Conservation (phyloP, 306 rosid genomes). For the Parietaria judaica region DNA sequence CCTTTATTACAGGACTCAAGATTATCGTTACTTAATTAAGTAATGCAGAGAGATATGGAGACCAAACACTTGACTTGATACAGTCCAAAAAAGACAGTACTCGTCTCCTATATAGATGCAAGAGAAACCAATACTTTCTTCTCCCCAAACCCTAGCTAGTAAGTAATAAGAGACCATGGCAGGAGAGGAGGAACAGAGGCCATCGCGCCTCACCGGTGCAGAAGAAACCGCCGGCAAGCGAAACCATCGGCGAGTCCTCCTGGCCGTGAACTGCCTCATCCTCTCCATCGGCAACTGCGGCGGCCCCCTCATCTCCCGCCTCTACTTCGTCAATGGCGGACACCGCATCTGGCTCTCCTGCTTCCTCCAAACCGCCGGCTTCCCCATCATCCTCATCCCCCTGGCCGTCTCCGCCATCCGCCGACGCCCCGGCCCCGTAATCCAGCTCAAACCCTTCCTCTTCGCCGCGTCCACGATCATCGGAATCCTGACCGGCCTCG, state of each 20-base stretch:
- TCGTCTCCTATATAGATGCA: too few relatives aligned
- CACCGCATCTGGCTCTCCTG: slow-evolving; percentile 58
- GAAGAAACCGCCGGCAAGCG: slow-evolving; percentile 4
- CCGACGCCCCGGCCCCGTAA: slow-evolving; percentile 27
- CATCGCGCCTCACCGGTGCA: slow-evolving; percentile 9
- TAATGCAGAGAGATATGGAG: too few relatives aligned
- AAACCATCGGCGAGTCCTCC: slow-evolving; percentile 23
- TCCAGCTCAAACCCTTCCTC: slow-evolving; percentile 35
- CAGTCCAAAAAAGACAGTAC: too few relatives aligned
- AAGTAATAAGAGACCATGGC: too few relatives aligned
- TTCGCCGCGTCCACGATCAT: slow-evolving; percentile 31
- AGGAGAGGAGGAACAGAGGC: background rate
- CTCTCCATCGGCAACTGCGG: slow-evolving; percentile 41
- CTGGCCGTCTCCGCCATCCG: slow-evolving; percentile 24
- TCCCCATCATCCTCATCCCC: slow-evolving; percentile 52
- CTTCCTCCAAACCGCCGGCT: slow-evolving; percentile 59
- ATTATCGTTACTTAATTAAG: too few relatives aligned
- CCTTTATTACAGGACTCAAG: too few relatives aligned
- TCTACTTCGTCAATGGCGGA: slow-evolving; percentile 76
- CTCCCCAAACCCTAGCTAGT: too few relatives aligned
- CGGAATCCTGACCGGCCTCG: slow-evolving; percentile 55
- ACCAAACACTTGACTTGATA: too few relatives aligned
- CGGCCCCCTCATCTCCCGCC: slow-evolving; percentile 62
- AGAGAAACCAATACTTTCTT: too few relatives aligned
- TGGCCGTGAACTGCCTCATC: slow-evolving; percentile 31